A percentile compares a stretch with the other conserved stretches of the same genome.
Conservation (phyloP, 2,329 filamentous ascomycete species). For the Septoria petroselini region DNA sequence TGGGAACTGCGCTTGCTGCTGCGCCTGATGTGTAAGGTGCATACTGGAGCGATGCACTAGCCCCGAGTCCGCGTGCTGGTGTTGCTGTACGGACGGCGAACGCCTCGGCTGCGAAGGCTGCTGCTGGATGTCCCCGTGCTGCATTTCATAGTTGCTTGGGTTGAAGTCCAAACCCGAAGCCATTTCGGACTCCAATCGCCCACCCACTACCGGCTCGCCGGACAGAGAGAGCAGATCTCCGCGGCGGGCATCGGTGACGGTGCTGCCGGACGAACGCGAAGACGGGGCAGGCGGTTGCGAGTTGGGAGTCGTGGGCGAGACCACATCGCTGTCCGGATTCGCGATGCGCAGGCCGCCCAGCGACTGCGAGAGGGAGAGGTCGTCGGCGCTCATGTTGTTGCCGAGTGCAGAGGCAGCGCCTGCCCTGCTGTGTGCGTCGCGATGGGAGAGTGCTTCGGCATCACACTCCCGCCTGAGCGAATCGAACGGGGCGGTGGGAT, state of each 20-base stretch:
- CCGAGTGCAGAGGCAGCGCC: constrained; percentile 8
- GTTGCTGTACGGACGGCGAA: constrained; percentile 20
- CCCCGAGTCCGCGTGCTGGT: constrained; percentile 27
- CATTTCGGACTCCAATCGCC: not conserved
- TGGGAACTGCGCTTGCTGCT: constrained; percentile 38
- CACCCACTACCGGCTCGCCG: constrained; percentile 39
- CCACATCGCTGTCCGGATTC: constrained; percentile 74
- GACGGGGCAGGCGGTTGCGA: constrained; percentile 30
- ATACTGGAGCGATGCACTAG: constrained; percentile 45
- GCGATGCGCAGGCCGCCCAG: constrained; percentile 93
- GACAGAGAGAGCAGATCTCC: constrained; percentile 36
- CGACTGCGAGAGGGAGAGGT: constrained; percentile 86
- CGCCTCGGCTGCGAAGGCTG: constrained; percentile 14
- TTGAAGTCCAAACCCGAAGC: constrained; percentile 34
- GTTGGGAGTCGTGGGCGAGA: constrained; percentile 22
- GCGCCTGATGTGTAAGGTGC: constrained; percentile 44
- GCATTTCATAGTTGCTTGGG: constrained; percentile 40
- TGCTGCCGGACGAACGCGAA: constrained; percentile 39
- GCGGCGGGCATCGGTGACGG: constrained; percentile 39
- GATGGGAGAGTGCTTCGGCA: constrained; percentile 11
- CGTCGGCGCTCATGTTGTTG: constrained; percentile 72
- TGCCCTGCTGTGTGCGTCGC: constrained; percentile 12
- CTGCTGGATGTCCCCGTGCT: constrained; percentile 7
- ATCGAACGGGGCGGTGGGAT: too few relatives aligned
- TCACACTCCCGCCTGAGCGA: too few relatives aligned